Evolutionary conservation across 345 rosid genomes (phyloP), one percentile per base, ranked within the genome.

Genomic region (Fremontodendron californicum): DNA sequence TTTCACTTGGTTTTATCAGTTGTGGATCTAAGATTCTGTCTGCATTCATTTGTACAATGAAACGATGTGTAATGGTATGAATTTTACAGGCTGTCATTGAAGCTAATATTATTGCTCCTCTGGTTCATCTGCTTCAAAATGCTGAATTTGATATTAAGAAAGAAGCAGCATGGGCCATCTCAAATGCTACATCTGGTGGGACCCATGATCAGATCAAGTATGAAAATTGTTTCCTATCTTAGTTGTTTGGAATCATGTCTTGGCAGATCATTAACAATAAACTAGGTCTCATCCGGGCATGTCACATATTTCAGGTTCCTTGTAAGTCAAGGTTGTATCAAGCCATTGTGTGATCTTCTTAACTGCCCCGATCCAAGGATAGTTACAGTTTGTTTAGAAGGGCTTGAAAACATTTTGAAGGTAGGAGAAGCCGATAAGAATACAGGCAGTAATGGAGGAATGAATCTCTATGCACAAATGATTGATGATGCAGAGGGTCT

Each of bases 131-230:
- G 21, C 94, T 92, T 77, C 91, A 88, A 84, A 85, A 86, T 86
- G 93, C 91, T 40, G 97, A 94, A 81, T 92, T 94, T 79, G 96
- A 94, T 82, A 90, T 90, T 58, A 92, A 92, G 88, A 90, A 91
- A 78, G 94, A 94, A 82, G 94, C 94, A 80, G 90, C 94, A 7
- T 87, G 94, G 97, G 97, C 97, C 51, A 86, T 93, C 57, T 90
- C 93, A 43, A 94, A 94, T 79, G 93, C 96, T 60, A 90, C 98
- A n/a, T 94, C 94, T 65, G 96, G 97, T 51, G 97, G 98, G 46
- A 76, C 89, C 63, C 94, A 85, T 82, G 96, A 94, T 23, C 98
- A 94, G 75, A 90, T 92, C 86, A 89, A 89, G 97, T 92, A 87
- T 29, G 84, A 71, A 45, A 46, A n/a, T 3, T 46, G 6, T 29